Evolutionary conservation across 2,329 filamentous ascomycete species (phyloP).

Genomic region (Microcera coccophila): DNA sequence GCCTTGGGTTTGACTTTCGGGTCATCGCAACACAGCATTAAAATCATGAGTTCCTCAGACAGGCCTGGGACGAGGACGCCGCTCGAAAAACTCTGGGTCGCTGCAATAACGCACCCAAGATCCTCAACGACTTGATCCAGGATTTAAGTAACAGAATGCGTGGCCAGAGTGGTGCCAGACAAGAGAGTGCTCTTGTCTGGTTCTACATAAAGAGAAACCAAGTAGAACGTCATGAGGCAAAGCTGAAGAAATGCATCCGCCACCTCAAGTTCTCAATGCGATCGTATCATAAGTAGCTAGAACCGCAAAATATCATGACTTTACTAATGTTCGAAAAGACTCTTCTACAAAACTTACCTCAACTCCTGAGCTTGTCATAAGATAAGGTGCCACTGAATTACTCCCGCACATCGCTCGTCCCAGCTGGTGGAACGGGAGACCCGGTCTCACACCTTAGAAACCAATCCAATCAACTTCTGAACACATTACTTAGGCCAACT

Average conservation of each 20-base stretch:
- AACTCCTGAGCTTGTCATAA: constrained; percentile 15
- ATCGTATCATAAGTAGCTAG: constrained; percentile 19
- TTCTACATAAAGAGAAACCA: constrained; percentile 17
- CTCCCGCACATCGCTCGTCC: constrained; percentile 2
- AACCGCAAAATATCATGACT: not conserved
- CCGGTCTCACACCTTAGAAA: too few species aligned
- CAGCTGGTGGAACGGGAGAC: not conserved
- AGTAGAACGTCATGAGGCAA: constrained; percentile 13
- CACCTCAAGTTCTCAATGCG: constrained; percentile 15
- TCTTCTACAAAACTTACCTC: constrained; percentile 12
- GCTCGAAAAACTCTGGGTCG: constrained; percentile 5
- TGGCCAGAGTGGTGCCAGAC: constrained; percentile 9
- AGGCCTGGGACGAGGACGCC: constrained; percentile 5
- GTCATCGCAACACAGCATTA: constrained; percentile 14
- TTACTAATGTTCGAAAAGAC: not conserved
- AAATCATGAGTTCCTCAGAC: constrained; percentile 2
- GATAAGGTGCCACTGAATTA: constrained; percentile 6
- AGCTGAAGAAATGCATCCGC: constrained; percentile 11
- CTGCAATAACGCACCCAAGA: constrained; percentile 10
- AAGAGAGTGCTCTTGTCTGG: constrained; percentile 18
- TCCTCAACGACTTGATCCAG: constrained; percentile 14
- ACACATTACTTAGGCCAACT: too few species aligned
- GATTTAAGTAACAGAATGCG: constrained; percentile 13
- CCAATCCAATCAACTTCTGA: too few species aligned
- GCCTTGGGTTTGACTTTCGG: constrained; percentile 12